Percentiles rank a stretch among this genome's conserved stretches.
phyloP scores from a whole-genome alignment of 169 alveolate genomes.

The Besnoitia besnoiti region DNA sequence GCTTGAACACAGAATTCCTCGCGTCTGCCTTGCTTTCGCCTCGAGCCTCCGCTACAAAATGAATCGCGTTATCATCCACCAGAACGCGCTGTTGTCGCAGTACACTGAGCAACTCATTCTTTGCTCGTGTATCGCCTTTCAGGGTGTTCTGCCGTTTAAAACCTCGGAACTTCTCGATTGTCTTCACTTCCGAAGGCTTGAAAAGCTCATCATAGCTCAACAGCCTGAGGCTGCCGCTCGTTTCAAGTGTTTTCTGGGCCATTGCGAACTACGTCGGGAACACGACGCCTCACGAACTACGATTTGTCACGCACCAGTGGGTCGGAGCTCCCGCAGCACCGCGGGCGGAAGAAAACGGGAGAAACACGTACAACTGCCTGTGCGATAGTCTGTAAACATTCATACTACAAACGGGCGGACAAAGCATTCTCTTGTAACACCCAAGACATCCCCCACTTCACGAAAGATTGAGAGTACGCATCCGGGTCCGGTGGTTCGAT shows the following conservation, averaged over 20 bases:
- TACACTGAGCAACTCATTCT: constrained; percentile 39
- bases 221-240: constrained; percentile 31
- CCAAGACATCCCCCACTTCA: too few relatives aligned
- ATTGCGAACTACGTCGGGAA: neutral
- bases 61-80: constrained; percentile 76
- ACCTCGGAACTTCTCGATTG: constrained; percentile 39
- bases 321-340: neutral
- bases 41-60: constrained; percentile 74
- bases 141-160: constrained; percentile 11
- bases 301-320: neutral
- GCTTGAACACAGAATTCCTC: constrained; percentile 75
- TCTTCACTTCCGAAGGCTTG: neutral
- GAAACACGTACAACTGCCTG: too few relatives aligned
- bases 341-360: neutral
- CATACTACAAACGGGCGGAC: neutral
- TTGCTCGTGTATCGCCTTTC: constrained; percentile 24
- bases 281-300: neutral
- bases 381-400: too few relatives aligned
- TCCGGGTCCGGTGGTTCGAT: too few relatives aligned
- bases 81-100: constrained; percentile 72
- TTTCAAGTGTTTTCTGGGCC: neutral
- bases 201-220: constrained; percentile 52
- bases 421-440: too few relatives aligned
- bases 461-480: too few relatives aligned
- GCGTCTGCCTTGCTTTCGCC: constrained; percentile 76